These are phyloP conservation scores for Imleria badia DNA, from an alignment of 768 basidiomycete species.

Conservation along the genomic window DNA sequence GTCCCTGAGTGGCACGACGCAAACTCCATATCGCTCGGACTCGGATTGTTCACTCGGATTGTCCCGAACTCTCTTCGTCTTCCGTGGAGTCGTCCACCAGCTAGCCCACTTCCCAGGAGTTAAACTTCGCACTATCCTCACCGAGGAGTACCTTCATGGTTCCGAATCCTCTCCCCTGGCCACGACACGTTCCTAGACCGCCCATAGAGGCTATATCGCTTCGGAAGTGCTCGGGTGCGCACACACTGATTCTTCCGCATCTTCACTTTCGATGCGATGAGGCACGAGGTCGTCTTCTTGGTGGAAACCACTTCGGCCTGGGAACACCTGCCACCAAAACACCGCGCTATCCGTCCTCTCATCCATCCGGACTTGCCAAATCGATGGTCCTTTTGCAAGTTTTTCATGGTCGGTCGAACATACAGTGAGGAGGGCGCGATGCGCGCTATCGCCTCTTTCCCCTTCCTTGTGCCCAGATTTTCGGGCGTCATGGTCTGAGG, in stretches of 20 bases:
- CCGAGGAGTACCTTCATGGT: background rate
- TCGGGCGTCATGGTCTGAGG: background rate
- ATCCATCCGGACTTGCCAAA: slow-evolving; percentile 10
- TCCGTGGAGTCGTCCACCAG: background rate
- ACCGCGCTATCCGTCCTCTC: slow-evolving; percentile 1
- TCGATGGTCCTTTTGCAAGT: slow-evolving; percentile 2
- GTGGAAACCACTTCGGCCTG: slow-evolving; percentile 12
- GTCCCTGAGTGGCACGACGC: slow-evolving; percentile 7
- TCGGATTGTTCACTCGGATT: slow-evolving; percentile 6
- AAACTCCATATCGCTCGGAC: slow-evolving; percentile 13
- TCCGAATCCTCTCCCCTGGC: background rate
- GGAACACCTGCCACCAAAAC: slow-evolving; percentile 17
- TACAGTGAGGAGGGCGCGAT: slow-evolving; percentile 8
- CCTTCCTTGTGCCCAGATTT: background rate
- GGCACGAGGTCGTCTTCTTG: slow-evolving; percentile 22
- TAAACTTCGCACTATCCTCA: background rate
- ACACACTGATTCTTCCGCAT: slow-evolving; percentile 6
- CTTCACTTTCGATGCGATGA: slow-evolving; percentile 7
- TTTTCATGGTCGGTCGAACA: background rate
- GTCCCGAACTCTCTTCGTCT: background rate
- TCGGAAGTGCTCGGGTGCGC: slow-evolving; percentile 16
- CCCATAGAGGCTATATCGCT: background rate
- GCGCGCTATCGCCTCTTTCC: slow-evolving; percentile 21
- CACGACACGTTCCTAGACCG: background rate
- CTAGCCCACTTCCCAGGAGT: background rate